Base-by-base conservation (phyloP, 257 asterid genomes). In the Solanum virginianum region DNA sequence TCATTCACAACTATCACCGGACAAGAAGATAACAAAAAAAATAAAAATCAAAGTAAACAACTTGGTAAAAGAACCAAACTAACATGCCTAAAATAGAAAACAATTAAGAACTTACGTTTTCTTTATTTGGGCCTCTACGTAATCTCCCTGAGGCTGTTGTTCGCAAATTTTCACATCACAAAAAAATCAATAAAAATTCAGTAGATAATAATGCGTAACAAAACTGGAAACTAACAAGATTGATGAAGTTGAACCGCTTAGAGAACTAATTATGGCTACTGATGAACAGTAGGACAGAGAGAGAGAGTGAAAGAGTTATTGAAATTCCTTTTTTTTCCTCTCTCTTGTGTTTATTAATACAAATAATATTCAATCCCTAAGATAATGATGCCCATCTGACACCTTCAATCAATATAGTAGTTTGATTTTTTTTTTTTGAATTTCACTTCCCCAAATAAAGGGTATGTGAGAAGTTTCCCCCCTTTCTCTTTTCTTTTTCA, bases 141-240 rank as follows among this genome's bases (percentile, higher is more conserved):
- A 91, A 90, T 96, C 99, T 89, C 99, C 99, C 91, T 96, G 99
- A 85, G 99, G 99, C 98, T 96, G 93, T 84, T 69, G 32, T 49
- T 53, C 9, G 0, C 63, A 55, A 51, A 15, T 36, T 69, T 69
- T 36, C 51, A 32, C 51, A 69, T 32, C 12, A 32, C 47, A 32
- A 32, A 55, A 8, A 32, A 15, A 14, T 2, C 72, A 65, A 15
- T 59, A 29, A 66, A 66, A 66, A 66, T 29, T n/a, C 13, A 69
- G 24, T 17, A 68, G 0, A 32, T 32, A 69, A 8, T 16, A 68
- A 68, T 16, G 8, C 12, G 43, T n/a, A 15, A 32, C 10, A 36
- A 69, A 69, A 12, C 39, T 69, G 51, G 15, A 36, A 36, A 69
- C 17, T 1, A 43, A 69, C 36, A 15, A 32, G 3, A 66, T 29